Conservation (phyloP, 768 basidiomycete species). For the Amanita inopinata region DNA sequence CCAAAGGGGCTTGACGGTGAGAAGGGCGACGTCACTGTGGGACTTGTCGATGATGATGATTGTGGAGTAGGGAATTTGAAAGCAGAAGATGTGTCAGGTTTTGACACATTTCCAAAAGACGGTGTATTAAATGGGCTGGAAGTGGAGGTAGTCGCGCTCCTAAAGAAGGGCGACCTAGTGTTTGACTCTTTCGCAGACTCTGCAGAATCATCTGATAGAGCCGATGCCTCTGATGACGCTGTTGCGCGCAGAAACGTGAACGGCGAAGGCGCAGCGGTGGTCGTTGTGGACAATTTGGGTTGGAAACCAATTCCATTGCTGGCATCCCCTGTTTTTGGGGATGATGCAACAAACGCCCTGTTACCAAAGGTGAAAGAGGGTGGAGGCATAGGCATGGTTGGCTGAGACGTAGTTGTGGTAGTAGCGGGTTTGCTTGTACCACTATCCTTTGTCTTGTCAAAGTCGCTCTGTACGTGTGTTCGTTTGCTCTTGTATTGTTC, state of each 20-base stretch:
- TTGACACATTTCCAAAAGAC: not conserved
- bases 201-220: not conserved
- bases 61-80: conserved; percentile 8
- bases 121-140: conserved; percentile 6
- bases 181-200: conserved; percentile 8
- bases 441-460: conserved; percentile 25
- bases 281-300: not conserved
- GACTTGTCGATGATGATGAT: conserved; percentile 6
- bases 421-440: conserved; percentile 4
- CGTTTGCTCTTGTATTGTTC: conserved; percentile 54
- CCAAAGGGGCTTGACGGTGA: not conserved
- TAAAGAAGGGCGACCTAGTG: conserved; percentile 10
- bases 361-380: conserved; percentile 13
- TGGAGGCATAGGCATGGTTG: conserved; percentile 28
- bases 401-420: conserved; percentile 11
- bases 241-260: conserved; percentile 3
- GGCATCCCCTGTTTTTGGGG: not conserved
- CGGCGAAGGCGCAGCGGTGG: not conserved
- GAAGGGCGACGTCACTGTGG: conserved; percentile 11
- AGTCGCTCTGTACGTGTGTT: conserved; percentile 44
- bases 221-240: conserved; percentile 3
- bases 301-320: conserved; percentile 7
- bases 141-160: conserved; percentile 4
- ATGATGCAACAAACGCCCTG: not conserved
- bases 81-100: not conserved